These are phyloP conservation scores for Microcera coccophila DNA, from an alignment of 2,329 filamentous ascomycete genomes.

Conservation along the genomic window DNA sequence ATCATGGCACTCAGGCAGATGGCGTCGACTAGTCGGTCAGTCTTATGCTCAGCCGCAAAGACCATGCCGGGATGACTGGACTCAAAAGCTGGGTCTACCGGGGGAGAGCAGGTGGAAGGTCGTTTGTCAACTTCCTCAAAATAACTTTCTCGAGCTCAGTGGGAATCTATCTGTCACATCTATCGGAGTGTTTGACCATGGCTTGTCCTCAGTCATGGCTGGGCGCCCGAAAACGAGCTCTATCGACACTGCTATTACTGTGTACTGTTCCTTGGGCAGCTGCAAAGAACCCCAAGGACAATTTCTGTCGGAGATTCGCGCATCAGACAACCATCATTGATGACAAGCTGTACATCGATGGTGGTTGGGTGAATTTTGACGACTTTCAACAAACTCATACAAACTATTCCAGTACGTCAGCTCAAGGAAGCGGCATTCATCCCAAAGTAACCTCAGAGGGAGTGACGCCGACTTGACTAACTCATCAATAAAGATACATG, in stretches of 20 bases:
- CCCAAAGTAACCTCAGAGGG: too few relatives aligned
- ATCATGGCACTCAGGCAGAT: too few relatives aligned
- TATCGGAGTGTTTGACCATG: too few relatives aligned
- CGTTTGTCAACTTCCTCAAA: too few relatives aligned
- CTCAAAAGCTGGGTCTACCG: too few relatives aligned
- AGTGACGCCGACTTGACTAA: not conserved
- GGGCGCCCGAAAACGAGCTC: not conserved
- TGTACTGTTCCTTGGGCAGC: not conserved
- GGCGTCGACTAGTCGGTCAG: too few relatives aligned
- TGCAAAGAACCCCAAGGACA: slow-evolving; percentile 13
- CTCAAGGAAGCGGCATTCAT: too few relatives aligned
- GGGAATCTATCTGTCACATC: too few relatives aligned
- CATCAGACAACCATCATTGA: slow-evolving; percentile 58
- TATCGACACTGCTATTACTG: not conserved
- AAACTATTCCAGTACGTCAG: slow-evolving; percentile 51
- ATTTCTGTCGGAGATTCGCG: slow-evolving; percentile 50
- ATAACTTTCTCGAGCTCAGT: too few relatives aligned
- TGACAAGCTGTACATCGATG: slow-evolving; percentile 56
- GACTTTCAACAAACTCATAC: slow-evolving; percentile 41
- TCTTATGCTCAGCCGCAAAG: too few relatives aligned
- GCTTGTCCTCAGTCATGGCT: not conserved
- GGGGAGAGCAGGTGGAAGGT: too few relatives aligned
- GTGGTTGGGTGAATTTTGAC: slow-evolving; percentile 52
- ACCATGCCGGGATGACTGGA: too few relatives aligned
- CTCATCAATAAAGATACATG: not conserved